A percentile compares a stretch with the other conserved stretches of the same genome.
Conservation (phyloP, 148 eudicot genomes). For the Vaccinium darrowii region DNA sequence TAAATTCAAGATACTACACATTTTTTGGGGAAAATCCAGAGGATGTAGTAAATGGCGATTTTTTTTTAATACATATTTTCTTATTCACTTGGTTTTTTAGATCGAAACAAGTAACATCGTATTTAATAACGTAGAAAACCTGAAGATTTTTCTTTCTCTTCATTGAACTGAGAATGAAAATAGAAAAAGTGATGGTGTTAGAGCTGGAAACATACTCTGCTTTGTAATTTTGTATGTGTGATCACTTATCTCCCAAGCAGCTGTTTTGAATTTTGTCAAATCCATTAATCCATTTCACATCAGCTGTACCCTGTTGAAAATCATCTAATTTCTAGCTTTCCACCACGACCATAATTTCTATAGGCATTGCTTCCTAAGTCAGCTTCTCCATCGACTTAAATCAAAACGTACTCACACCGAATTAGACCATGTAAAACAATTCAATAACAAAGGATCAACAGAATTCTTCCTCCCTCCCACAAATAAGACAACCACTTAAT, state of each 20-base stretch:
- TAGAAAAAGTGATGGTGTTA: no score
- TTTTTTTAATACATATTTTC: no score
- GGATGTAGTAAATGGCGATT: no score
- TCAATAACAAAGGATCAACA: not conserved
- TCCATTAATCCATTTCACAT: not conserved
- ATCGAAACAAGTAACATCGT: no score
- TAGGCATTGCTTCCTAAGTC: not conserved
- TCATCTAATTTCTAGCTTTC: not conserved
- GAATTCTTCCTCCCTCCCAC: not conserved
- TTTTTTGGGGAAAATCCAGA: no score
- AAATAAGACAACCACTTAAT: not conserved
- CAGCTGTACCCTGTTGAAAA: not conserved
- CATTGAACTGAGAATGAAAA: no score
- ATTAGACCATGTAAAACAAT: not conserved
- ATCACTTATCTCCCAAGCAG: not conserved
- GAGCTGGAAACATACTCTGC: no score
- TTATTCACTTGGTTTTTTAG: no score
- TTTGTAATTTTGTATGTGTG: not conserved
- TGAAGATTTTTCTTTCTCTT: no score
- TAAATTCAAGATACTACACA: no score
- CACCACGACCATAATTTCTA: not conserved
- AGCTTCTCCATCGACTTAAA: not conserved
- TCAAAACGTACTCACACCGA: no score
- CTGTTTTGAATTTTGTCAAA: not conserved
- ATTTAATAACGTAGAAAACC: no score